Conservation (phyloP, 2,329 filamentous ascomycete species). For the Aspergillus ruber region DNA sequence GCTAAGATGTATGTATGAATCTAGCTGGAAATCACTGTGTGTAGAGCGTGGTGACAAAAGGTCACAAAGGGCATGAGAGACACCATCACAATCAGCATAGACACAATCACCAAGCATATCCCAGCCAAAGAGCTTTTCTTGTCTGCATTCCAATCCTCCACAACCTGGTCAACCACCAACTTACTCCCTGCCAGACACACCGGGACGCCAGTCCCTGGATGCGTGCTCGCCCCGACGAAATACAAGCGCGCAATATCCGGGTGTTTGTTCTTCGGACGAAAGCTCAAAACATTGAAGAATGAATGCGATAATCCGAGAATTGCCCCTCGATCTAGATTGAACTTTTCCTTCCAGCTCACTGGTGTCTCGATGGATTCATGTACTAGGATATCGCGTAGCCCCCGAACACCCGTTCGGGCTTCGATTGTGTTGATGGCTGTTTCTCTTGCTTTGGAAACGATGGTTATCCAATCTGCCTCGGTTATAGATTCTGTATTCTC, state of each 20-base stretch:
- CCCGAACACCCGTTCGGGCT: constrained; percentile 52
- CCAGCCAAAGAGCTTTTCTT: too few species aligned
- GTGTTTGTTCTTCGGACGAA: constrained; percentile 27
- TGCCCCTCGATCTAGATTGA: constrained; percentile 69
- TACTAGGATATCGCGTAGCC: constrained; percentile 44
- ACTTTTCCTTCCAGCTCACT: constrained; percentile 56
- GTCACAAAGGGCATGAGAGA: too few species aligned
- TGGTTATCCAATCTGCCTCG: constrained; percentile 42
- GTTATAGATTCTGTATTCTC: too few species aligned
- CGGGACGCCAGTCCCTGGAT: constrained; percentile 70
- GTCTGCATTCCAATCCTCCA: constrained; percentile 2
- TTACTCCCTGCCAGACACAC: constrained; percentile 36
- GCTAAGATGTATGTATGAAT: too few species aligned
- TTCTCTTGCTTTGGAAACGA: constrained; percentile 42
- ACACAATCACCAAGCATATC: too few species aligned
- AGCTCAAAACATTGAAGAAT: constrained; percentile 51
- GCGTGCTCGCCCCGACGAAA: constrained; percentile 69
- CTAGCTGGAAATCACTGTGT: too few species aligned
- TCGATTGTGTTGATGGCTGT: constrained; percentile 58
- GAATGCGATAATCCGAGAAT: constrained; percentile 66
- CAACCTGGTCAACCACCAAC: constrained; percentile 6
- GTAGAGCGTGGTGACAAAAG: too few species aligned
- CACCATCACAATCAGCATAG: too few species aligned
- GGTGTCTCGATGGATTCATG: constrained; percentile 64
- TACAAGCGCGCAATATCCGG: constrained; percentile 40